Base-by-base conservation (phyloP, 441 rosid species). In the Francoa sonchifolia region DNA sequence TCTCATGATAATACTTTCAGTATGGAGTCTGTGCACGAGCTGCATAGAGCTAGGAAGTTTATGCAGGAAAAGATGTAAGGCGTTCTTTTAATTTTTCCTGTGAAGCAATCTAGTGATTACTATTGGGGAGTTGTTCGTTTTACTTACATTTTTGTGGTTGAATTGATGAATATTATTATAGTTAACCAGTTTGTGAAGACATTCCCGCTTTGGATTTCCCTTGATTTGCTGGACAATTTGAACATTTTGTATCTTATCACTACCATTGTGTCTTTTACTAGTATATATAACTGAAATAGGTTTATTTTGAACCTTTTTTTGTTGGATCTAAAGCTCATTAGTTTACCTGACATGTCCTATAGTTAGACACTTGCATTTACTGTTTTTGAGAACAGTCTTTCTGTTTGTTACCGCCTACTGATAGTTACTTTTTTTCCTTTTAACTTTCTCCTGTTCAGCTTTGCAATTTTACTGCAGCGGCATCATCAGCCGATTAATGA, bases 21-120 rank as follows among this genome's bases (percentile, higher is more conserved):
- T 37, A 3, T 31, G 48, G 79, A 73, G n/a, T n/a, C n/a, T n/a
- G n/a, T n/a, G 14, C 28, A 42, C 28, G 97, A 87, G 0, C 66
- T 87, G 54, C 16, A 27, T 9, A 61, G 57, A 59, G 66, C 67
- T 46, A 76, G 97, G 5, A 19, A 8, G 10, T 55, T 0, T 42
- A 74, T 92, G 70, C 68, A 55, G 3, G 71, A 60, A 0, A 81
- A 52, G 61, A 83, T 92, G 99, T 92, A 77, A 71, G 81, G 16
- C 12, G 4, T 19, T 33, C 26, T 15, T 12, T 5, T 20, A 18
- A 4, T 39, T 22, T 25, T 0, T 21, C 29, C n/a, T 39, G 13
- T 21, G 4, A 47, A 20, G 22, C 14, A 22, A 43, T 44, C 19
- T 42, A 17, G 11, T 20, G 45, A 6, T 32, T 56, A 9, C n/a